Percentiles rank a stretch among this genome's conserved stretches.
These are phyloP conservation scores for Cyclospora cayetanensis DNA, from an alignment of 169 alveolate genomes.

Conservation along the genomic window DNA sequence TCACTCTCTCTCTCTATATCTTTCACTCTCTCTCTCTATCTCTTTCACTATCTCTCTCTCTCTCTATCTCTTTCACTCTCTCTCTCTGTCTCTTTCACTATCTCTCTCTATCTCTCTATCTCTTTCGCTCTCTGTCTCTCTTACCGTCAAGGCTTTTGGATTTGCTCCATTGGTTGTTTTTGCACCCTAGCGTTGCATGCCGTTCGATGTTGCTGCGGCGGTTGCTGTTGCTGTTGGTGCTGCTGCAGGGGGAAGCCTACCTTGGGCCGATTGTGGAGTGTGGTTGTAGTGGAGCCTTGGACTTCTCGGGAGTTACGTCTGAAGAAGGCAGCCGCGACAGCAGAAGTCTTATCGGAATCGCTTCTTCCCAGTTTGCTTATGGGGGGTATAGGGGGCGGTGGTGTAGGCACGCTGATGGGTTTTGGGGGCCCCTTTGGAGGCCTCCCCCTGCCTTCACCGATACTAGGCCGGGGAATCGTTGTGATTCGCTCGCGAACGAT, in stretches of 20 bases:
- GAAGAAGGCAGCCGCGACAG: slow-evolving; percentile 41
- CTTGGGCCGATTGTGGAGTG: slow-evolving; percentile 65
- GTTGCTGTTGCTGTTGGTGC: neutral
- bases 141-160: neutral
- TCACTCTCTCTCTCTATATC: too few species aligned
- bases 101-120: neutral
- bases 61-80: too few species aligned
- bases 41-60: too few species aligned
- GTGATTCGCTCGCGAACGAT: neutral
- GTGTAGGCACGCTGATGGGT: slow-evolving; percentile 14
- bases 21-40: too few species aligned
- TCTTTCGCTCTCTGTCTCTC: neutral
- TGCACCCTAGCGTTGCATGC: neutral
- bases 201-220: neutral
- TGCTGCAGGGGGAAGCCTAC: slow-evolving; percentile 66
- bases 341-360: neutral
- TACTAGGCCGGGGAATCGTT: neutral
- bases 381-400: slow-evolving; percentile 27
- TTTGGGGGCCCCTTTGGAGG: slow-evolving; percentile 1
- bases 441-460: neutral
- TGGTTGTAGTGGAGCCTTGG: slow-evolving; percentile 49
- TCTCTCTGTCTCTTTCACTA: neutral
- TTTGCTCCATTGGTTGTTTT: neutral
- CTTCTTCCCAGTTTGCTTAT: neutral
- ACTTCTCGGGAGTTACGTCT: slow-evolving; percentile 30